Base-by-base conservation (phyloP, 1,284 basidiomycete species). In the Boletus hoseneyae region DNA sequence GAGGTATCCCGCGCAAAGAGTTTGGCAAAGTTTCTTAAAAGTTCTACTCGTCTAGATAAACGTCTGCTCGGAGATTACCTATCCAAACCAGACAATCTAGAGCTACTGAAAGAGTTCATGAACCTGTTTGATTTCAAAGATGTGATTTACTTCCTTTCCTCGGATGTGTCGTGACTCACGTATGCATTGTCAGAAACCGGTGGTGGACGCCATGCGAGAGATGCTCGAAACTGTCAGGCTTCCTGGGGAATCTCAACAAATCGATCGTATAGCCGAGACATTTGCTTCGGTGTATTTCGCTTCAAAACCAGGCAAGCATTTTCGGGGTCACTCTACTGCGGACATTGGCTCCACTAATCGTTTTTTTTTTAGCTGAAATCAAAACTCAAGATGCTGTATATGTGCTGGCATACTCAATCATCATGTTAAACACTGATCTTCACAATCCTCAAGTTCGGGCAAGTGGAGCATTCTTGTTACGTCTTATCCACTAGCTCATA, bases 351-450 rank as follows among this genome's bases (percentile, higher is more conserved):
- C 55, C 36, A 32, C 25, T 52, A n/a, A 42, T 48, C 36, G 30
- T 30, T 45, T 16, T 16, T 16, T 16, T 16, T 52, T 13, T 55
- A 88, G 90, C 82, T 42, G 95, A 95, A 64, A 88, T 99, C 60
- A 91, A 89, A 62, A 88, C 77, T 38, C 85, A 93, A 70, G 97
- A 99, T 68, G 92, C 96, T 1, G 91, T 93, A 19, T 97, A 97
- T 70, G 90, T 99, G 3, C 73, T 99, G 23, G 83, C 96, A 0
- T 99, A 88, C 69, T 97, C 96, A 0, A 87, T 99, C 56, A 98
- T 99, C 69, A 85, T 99, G 93, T 82, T 99, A 51, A 99, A 99
- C 70, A 99, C 97, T 2, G 97, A 99, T 73, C 81, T 86, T 52
- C 96, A 98, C 69, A 98, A 93, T 67, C 94, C 96, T n/a, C 94